phyloP scores from a whole-genome alignment of 2,329 filamentous ascomycete species.

The Penicillium sp. region DNA sequence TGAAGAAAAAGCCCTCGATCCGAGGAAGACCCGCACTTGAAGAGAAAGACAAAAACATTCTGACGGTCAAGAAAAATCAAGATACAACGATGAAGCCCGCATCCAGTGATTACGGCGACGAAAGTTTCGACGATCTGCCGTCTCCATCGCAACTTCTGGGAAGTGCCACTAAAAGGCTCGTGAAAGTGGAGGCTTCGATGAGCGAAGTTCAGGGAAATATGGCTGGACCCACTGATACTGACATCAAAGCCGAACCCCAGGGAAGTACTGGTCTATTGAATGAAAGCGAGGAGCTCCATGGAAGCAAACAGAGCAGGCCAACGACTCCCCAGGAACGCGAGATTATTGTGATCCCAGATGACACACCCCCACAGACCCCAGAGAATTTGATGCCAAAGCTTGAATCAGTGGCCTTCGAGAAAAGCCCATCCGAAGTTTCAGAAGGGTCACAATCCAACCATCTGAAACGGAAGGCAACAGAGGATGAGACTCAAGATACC shows the following conservation, averaged over 20 bases:
- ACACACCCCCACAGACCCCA: not conserved
- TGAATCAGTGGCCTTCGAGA: not conserved
- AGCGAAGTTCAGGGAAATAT: not conserved
- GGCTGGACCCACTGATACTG: not conserved
- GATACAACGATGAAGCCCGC: conserved; percentile 5
- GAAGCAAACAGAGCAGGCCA: not conserved
- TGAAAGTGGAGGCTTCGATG: not conserved
- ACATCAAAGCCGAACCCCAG: too few relatives aligned
- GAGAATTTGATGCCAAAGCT: not conserved
- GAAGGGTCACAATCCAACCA: not conserved
- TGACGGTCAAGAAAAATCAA: not conserved
- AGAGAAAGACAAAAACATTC: not conserved
- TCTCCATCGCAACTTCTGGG: conserved; percentile 33
- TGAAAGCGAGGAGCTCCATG: not conserved
- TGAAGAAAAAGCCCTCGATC: not conserved
- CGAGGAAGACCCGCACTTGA: not conserved
- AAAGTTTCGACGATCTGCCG: conserved; percentile 39
- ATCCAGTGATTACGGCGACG: conserved; percentile 38
- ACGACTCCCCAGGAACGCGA: not conserved
- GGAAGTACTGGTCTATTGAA: too few relatives aligned
- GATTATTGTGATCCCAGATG: conserved; percentile 9
- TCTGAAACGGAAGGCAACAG: conserved; percentile 10
- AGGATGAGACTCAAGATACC: not conserved
- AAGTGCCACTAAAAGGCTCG: not conserved
- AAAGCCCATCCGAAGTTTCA: not conserved